Conservation (phyloP, 768 basidiomycete genomes). For the Scleroderma citrinum region DNA sequence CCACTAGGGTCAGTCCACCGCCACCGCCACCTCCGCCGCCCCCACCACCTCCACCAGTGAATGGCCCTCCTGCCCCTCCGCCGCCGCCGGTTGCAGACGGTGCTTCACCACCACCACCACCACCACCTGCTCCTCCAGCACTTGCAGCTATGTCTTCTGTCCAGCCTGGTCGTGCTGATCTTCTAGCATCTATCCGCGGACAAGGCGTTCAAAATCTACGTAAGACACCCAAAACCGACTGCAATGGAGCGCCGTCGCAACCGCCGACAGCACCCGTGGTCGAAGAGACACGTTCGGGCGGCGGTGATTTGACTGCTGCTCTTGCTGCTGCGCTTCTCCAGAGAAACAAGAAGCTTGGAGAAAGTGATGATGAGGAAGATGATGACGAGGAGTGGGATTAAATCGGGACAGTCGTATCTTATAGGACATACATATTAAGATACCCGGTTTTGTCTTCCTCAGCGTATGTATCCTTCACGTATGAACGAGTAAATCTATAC, state of each 20-base stretch:
- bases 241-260: constrained; percentile 28
- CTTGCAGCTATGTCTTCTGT: constrained; percentile 33
- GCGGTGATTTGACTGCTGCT: constrained; percentile 67
- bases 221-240: constrained; percentile 36
- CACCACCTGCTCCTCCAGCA: constrained; percentile 35
- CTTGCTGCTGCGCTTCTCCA: constrained; percentile 78
- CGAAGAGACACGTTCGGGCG: constrained; percentile 27
- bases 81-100: constrained; percentile 27
- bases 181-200: constrained; percentile 80
- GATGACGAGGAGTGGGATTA: constrained; percentile 64
- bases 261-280: constrained; percentile 27
- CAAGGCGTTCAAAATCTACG: constrained; percentile 66
- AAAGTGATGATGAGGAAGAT: constrained; percentile 77
- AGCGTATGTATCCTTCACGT: neutral
- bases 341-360: constrained; percentile 82
- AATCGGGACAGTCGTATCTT: constrained; percentile 2
- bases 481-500: neutral
- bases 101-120: constrained; percentile 30
- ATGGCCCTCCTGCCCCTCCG: constrained; percentile 24
- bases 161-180: constrained; percentile 55
- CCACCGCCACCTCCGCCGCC: constrained; percentile 29
- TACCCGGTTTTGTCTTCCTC: constrained; percentile 1
- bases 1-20: constrained; percentile 18
- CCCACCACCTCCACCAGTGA: constrained; percentile 21
- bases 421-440: constrained; percentile 9